Evolutionary conservation across 2,329 filamentous ascomycete species (phyloP).

Genomic region (Emergomyces africanus): DNA sequence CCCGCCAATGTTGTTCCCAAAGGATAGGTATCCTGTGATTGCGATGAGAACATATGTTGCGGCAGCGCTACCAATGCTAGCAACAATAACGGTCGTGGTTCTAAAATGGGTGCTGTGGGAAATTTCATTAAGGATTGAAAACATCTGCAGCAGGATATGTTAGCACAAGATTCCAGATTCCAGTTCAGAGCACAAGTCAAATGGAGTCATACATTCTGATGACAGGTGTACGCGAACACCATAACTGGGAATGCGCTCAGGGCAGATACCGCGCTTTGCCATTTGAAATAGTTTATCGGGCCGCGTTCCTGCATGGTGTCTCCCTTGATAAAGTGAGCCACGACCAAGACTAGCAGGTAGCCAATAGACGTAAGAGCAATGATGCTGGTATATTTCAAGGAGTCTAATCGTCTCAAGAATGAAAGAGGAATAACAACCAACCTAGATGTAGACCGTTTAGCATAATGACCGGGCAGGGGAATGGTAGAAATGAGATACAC

Average conservation of each 20-base stretch:
- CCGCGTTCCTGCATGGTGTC: slow-evolving; percentile 65
- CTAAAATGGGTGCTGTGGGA: slow-evolving; percentile 66
- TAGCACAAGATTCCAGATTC: slow-evolving; percentile 12
- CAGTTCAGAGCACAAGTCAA: background rate
- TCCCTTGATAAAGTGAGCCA: slow-evolving; percentile 74
- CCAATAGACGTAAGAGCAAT: slow-evolving; percentile 85
- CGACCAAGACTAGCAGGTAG: slow-evolving; percentile 82
- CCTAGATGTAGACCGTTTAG: slow-evolving; percentile 32
- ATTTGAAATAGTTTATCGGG: slow-evolving; percentile 61
- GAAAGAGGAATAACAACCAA: slow-evolving; percentile 88
- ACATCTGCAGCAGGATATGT: slow-evolving; percentile 55
- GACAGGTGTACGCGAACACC: slow-evolving; percentile 98
- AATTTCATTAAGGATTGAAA: slow-evolving; percentile 94
- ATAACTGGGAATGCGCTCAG: slow-evolving; percentile 86
- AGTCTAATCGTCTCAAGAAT: slow-evolving; percentile 82
- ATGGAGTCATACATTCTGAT: slow-evolving; percentile 66
- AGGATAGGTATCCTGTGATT: slow-evolving; percentile 90
- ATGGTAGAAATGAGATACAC: slow-evolving; percentile 16
- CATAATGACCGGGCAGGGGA: background rate
- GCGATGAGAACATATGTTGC: slow-evolving; percentile 81
- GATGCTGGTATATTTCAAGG: slow-evolving; percentile 92
- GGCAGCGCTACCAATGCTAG: slow-evolving; percentile 81
- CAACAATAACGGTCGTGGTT: slow-evolving; percentile 63
- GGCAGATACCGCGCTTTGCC: slow-evolving; percentile 64
- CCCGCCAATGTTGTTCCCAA: slow-evolving; percentile 75